Conservation (phyloP, 306 rosid genomes). For the Rosa persica region DNA sequence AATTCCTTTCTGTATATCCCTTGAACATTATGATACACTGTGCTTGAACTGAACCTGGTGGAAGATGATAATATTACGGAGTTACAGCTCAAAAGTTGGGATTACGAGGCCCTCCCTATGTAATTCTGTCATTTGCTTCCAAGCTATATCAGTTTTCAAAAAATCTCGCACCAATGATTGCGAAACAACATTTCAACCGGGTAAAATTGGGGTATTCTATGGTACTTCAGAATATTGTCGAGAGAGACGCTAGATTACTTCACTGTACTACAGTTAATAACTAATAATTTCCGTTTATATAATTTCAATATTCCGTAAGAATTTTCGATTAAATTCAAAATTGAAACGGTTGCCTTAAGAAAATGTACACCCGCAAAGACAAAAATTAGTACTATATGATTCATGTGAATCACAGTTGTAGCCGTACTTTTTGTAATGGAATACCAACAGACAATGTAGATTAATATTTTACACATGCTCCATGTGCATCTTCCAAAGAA, state of each 20-base stretch:
- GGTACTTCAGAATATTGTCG: too few species aligned
- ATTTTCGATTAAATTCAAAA: too few species aligned
- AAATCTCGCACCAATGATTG: background rate
- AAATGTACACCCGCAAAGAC: too few species aligned
- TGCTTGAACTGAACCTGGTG: background rate
- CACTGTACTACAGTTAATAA: too few species aligned
- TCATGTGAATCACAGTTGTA: background rate
- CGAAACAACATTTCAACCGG: background rate
- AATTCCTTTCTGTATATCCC: background rate
- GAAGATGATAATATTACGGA: background rate
- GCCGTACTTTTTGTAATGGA: background rate
- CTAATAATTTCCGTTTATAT: too few species aligned
- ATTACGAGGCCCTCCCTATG: too few species aligned
- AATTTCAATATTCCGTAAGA: too few species aligned
- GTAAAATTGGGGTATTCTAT: background rate
- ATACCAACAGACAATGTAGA: background rate
- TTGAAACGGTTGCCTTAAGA: too few species aligned
- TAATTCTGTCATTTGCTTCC: background rate
- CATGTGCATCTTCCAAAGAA: background rate
- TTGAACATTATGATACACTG: background rate
- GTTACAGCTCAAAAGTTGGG: background rate
- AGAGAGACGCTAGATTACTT: too few species aligned
- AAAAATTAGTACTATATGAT: background rate
- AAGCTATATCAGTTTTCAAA: background rate
- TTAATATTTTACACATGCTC: background rate